Evolutionary conservation across 495 filamentous ascomycete genomes (phyloP), one percentile per base, ranked within the genome.

Genomic region (Penicillium canariense): DNA sequence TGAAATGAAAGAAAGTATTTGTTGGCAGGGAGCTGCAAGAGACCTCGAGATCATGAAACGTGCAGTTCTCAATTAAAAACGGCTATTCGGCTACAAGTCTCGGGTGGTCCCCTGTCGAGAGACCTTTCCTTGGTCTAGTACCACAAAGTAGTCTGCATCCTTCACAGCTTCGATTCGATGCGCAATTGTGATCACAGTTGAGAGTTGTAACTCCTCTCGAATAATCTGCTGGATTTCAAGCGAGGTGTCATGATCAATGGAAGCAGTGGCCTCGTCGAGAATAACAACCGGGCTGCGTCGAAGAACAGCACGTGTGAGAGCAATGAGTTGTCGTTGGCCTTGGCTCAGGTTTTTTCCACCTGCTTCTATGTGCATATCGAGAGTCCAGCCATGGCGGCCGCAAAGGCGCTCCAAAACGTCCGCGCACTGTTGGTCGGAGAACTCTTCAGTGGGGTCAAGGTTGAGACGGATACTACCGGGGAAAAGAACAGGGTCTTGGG

Each of bases 101-200:
- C 53, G 52, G 15, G 73, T 68, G 54, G 54, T 71, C 1, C 75
- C 77, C 38, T 71, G 58, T 30, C 70, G 58, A 5, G 68, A 60
- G 8, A 82, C 73, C 27, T 75, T 70, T 18, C 89, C 89, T 44
- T 82, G 79, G 14, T 87, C 87, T 50, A 96, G 66, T 36, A 86
- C 80, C 20, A 94, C 72, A 64, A 84, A 89, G 53, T 80, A 88
- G 59, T 88, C 82, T 15, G 89, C 89, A 62, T 87, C 81, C 67
- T 80, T 80, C n/a, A 91, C 87, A 20, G 88, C 88, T 66, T 91
- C 89, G 22, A 89, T 63, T 38, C 88, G 83, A 78, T 96, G 90
- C 36, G 90, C 90, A 70, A 96, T 91, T 4, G 88, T 91, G 44
- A 96, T 85, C 12, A 96, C 89, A 2, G 90, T 96, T 56, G 87